Conservation (phyloP, 2,329 filamentous ascomycete species). For the Raffaelea ambrosiae region DNA sequence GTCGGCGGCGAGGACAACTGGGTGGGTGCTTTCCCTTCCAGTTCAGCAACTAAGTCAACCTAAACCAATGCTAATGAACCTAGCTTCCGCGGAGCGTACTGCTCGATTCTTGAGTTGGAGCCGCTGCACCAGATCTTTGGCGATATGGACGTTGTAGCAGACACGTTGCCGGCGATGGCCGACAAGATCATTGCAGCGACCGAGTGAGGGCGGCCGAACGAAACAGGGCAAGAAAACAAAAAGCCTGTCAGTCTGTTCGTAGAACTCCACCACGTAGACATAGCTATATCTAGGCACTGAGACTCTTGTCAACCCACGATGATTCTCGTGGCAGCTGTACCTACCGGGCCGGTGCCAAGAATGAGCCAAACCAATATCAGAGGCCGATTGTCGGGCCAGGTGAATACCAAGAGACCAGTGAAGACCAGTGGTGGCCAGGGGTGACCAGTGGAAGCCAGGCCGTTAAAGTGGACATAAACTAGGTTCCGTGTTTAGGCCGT, state of each 20-base stretch:
- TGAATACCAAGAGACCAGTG: no score
- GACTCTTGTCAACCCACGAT: no score
- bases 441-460: no score
- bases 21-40: slow-evolving; percentile 25
- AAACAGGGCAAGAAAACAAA: background rate
- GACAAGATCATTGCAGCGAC: slow-evolving; percentile 16
- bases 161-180: background rate
- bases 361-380: no score
- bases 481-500: no score
- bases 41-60: slow-evolving; percentile 27
- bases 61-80: slow-evolving; percentile 11
- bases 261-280: no score
- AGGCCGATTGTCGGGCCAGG: no score
- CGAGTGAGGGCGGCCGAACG: background rate
- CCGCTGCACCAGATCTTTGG: background rate
- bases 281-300: no score
- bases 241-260: slow-evolving; percentile 14
- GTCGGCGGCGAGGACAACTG: background rate
- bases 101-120: slow-evolving; percentile 11
- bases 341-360: no score
- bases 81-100: slow-evolving; percentile 41
- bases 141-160: background rate
- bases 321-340: no score
- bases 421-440: no score
- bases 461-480: no score